Base-by-base conservation (phyloP, 2,329 filamentous ascomycete genomes). In the Beauveria sp. region DNA sequence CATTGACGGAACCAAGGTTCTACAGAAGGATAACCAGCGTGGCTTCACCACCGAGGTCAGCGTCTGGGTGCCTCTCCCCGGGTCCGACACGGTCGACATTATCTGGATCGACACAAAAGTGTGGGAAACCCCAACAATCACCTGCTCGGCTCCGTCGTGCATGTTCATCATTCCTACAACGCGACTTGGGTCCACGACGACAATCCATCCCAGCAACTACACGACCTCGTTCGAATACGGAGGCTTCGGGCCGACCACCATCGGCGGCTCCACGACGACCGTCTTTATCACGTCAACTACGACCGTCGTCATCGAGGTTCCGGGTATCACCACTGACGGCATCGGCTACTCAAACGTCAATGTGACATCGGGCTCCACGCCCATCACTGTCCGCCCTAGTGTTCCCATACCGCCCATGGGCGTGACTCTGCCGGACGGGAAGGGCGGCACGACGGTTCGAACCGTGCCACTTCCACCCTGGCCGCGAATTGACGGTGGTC, bases 31-130 rank as follows among this genome's bases (percentile, higher is more conserved):
- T 43, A 65, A 68, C 58, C 56, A 65, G 62, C 54, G 64, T 2
- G 69, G 69, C 3, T 69, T 63, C 50, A 70, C 69, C 0, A 66
- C 65, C 18, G 65, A 69, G 46, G 63, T 68, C 20, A 69, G 66
- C 63, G 63, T 69, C 5, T 70, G 67, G 68, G 28, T 70, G 2
- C 69, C 69, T 1, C 54, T 66, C 2, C 55, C 61, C 1, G 68
- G 68, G 1, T n/a, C 55, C 0, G 68, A 67, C 22, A 62, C 65
- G 5, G 51, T 64, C n/a, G 56, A 68, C 5, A 60, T 64, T 14
- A 49, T 71, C 8, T 71, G 60, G 16, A 62, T 70, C 5, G 68
- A 63, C 1, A 55, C 66, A 0, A 56, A 65, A 22, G 55, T 68
- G 16, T 67, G 58, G 43, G 26, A 45, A 1, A 53, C 20, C 14